Evolutionary conservation across 768 basidiomycete species (phyloP), one percentile per base, ranked within the genome.

Genomic region (Boletus speciosus): DNA sequence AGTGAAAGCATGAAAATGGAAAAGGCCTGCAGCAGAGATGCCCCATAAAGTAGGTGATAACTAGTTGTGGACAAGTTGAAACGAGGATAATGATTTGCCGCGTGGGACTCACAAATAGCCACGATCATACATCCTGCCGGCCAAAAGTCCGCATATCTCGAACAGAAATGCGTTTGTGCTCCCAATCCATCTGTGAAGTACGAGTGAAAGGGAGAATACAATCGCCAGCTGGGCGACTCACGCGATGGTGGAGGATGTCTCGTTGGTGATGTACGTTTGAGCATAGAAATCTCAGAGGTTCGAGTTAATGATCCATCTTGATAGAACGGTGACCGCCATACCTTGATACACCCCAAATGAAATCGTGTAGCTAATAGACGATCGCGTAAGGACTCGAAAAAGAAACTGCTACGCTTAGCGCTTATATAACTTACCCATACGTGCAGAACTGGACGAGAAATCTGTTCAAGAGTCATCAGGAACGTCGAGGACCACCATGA

Each of bases 61-160:
- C 54, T 65, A 19, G 35, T 25, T 60, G 43, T 58, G 49, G 63
- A 12, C 35, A 43, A 21, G 27, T 56, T 5, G 15, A 42, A 37
- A 51, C n/a, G 36, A 23, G 31, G 11, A 35, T 12, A 15, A 34
- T 15, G n/a, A 31, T 5, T 2, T 25, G 32, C 19, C 29, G 35
- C 11, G 27, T 16, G 29, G 42, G 16, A 56, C 75, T 59, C 60
- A 77, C 78, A 80, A 81, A 63, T 80, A 78, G 47, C 82, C 82
- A 21, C 71, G 71, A 47, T 83, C 82, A 58, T 80, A 80, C 6
- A 76, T 64, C 44, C 76, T 71, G 12, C 82, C 82, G 4, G 75
- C 71, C 41, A 78, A 48, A 27, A 80, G 63, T 1, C 80, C 79
- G 37, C 71, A 68, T 2, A 75, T 70, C 35, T 81, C 65, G 19